Conservation (phyloP, 2,329 filamentous ascomycete species). For the Neofusicoccum laricinum region DNA sequence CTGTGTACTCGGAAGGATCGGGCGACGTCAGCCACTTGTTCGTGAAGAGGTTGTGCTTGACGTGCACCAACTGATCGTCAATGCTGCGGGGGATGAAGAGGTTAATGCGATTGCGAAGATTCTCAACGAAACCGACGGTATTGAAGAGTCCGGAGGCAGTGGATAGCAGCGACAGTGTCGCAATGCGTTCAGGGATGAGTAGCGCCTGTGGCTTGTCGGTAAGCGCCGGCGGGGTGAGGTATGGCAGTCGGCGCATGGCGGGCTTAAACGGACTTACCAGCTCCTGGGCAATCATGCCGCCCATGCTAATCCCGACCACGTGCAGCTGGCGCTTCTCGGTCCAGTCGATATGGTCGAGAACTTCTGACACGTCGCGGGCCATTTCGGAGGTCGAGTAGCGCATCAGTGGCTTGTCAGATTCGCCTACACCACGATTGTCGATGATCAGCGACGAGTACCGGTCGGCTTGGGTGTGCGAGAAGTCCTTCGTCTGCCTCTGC, state of each 20-base stretch:
- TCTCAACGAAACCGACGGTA: slow-evolving; percentile 58
- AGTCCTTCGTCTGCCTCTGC: slow-evolving; percentile 81
- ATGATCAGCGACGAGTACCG: slow-evolving; percentile 72
- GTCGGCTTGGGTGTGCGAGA: slow-evolving; percentile 67
- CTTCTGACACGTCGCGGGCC: slow-evolving; percentile 73
- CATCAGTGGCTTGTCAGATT: slow-evolving; percentile 70
- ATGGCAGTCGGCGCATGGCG: background rate
- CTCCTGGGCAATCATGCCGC: slow-evolving; percentile 91
- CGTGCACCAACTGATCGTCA: slow-evolving; percentile 63
- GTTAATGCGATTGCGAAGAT: slow-evolving; percentile 58
- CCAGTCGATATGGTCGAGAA: slow-evolving; percentile 70
- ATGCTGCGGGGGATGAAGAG: slow-evolving; percentile 65
- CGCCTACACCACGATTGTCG: slow-evolving; percentile 83
- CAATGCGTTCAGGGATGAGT: slow-evolving; percentile 48
- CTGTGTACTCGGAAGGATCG: slow-evolving; percentile 46
- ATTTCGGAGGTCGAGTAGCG: slow-evolving; percentile 83
- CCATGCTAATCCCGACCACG: slow-evolving; percentile 76
- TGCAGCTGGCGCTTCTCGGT: slow-evolving; percentile 58
- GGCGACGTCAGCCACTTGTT: slow-evolving; percentile 59
- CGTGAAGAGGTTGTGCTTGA: slow-evolving; percentile 66
- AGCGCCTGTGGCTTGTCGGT: slow-evolving; percentile 28
- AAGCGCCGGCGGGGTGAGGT: background rate
- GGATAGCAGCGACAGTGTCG: slow-evolving; percentile 50
- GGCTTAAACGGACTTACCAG: slow-evolving; percentile 45
- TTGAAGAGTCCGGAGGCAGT: slow-evolving; percentile 48